phyloP scores from a whole-genome alignment of 1,284 basidiomycete species.

The Inonotus hispidus region DNA sequence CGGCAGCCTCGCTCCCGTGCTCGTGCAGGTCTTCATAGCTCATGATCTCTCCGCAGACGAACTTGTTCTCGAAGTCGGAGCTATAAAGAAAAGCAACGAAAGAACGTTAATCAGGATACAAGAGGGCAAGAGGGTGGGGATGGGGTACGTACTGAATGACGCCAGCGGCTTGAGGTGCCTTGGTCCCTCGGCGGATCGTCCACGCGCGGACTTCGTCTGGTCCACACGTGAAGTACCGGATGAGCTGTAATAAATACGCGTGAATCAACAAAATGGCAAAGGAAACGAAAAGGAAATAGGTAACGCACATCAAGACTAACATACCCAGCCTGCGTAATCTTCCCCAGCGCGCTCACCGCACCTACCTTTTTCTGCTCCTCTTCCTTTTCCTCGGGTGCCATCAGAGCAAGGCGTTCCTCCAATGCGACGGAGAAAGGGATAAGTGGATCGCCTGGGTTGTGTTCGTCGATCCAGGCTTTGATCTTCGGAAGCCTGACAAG shows the following conservation, averaged over 20 bases:
- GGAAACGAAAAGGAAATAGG: slow-evolving; percentile 5
- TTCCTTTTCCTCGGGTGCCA: slow-evolving; percentile 66
- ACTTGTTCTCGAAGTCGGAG: slow-evolving; percentile 96
- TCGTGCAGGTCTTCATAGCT: slow-evolving; percentile 88
- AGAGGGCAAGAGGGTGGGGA: not conserved
- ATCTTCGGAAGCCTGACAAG: slow-evolving; percentile 85
- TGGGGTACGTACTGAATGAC: slow-evolving; percentile 84
- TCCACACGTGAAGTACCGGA: slow-evolving; percentile 96
- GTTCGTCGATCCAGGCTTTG: slow-evolving; percentile 96
- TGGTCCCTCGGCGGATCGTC: slow-evolving; percentile 92
- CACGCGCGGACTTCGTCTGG: slow-evolving; percentile 97
- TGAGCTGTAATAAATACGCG: slow-evolving; percentile 46
- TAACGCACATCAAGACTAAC: slow-evolving; percentile 67
- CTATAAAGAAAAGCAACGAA: slow-evolving; percentile 32
- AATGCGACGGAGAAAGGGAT: slow-evolving; percentile 98
- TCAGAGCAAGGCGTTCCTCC: slow-evolving; percentile 80
- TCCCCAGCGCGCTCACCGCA: slow-evolving; percentile 71
- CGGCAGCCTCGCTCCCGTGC: slow-evolving; percentile 83
- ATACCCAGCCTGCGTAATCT: slow-evolving; percentile 93
- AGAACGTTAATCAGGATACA: slow-evolving; percentile 18
- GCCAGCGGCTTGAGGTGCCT: slow-evolving; percentile 96
- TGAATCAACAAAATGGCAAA: not conserved
- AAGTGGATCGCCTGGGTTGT: slow-evolving; percentile 94
- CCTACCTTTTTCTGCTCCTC: slow-evolving; percentile 75
- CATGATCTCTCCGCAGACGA: slow-evolving; percentile 99